phyloP scores from a whole-genome alignment of 371 early-diverging fungal genomes.

The Actinomortierella wolfii region DNA sequence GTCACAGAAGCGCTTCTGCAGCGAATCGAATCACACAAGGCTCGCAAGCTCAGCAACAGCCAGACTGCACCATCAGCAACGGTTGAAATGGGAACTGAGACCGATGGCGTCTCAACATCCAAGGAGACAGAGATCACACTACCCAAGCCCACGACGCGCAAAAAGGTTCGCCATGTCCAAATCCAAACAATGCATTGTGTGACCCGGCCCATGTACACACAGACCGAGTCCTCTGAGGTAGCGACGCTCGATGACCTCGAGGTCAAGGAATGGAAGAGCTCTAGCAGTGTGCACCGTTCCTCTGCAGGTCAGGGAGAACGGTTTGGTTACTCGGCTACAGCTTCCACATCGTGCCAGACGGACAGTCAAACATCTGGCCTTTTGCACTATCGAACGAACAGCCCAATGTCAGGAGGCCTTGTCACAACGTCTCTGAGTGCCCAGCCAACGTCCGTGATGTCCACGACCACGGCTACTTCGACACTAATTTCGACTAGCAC shows the following conservation, averaged over 20 bases:
- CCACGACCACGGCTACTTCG: conserved; percentile 1
- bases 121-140: conserved; percentile 21
- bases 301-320: too few relatives aligned
- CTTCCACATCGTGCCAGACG: too few relatives aligned
- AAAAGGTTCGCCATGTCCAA: conserved; percentile 4
- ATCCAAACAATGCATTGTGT: conserved; percentile 1
- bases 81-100: not conserved
- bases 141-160: conserved; percentile 13
- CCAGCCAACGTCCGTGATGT: conserved; percentile 11
- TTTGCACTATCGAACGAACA: too few relatives aligned
- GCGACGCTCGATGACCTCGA: not conserved
- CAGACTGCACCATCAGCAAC: conserved; percentile 4
- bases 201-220: conserved; percentile 1
- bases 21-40: conserved; percentile 29
- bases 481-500: conserved; percentile 5
- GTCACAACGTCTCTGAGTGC: conserved; percentile 12
- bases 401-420: too few relatives aligned
- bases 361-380: too few relatives aligned
- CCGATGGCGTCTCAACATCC: not conserved
- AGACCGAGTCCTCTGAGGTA: not conserved
- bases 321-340: too few relatives aligned
- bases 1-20: conserved; percentile 31
- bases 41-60: conserved; percentile 3
- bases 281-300: too few relatives aligned
- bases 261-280: not conserved